Evolutionary conservation across 164 flowering plant genomes (phyloP).

Genomic region (Malania oleifera): DNA sequence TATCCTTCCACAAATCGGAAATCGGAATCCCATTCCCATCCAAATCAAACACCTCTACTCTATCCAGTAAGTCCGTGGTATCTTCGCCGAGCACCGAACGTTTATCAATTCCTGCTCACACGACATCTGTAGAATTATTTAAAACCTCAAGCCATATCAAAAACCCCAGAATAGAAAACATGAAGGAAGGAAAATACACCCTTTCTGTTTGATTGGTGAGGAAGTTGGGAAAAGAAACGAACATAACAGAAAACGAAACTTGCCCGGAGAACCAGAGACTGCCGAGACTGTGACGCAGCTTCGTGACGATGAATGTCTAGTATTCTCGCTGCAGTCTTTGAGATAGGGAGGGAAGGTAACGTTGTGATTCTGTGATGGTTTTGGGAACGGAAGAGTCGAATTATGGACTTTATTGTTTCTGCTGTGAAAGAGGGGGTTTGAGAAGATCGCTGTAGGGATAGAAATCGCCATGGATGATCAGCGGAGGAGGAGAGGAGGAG

Average conservation of each 20-base stretch:
- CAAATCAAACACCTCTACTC: constrained; percentile 64
- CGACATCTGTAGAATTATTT: neutral
- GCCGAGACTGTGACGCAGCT: constrained; percentile 21
- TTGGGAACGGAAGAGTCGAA: constrained; percentile 8
- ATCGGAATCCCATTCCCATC: constrained; percentile 58
- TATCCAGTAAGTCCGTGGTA: constrained; percentile 37
- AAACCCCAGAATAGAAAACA: neutral
- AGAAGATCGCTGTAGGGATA: constrained; percentile 10
- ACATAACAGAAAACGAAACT: constrained; percentile 9
- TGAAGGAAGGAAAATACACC: neutral
- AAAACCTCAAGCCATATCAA: neutral
- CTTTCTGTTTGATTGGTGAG: neutral
- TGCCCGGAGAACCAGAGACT: constrained; percentile 37
- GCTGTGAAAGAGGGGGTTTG: constrained; percentile 2
- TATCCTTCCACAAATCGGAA: constrained; percentile 87
- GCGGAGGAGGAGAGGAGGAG: no score
- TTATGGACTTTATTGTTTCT: neutral
- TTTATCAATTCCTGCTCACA: constrained; percentile 33
- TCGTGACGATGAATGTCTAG: constrained; percentile 8
- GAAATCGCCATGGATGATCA: constrained; percentile 26
- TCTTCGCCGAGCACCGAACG: constrained; percentile 32
- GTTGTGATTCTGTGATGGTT: neutral
- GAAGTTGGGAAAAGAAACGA: neutral
- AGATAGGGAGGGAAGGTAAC: constrained; percentile 1
- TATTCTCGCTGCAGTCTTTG: neutral